A percentile compares a stretch with the other conserved stretches of the same genome.
These are phyloP conservation scores for Echites panduratus DNA, from an alignment of 257 asterid species.

Conservation along the genomic window DNA sequence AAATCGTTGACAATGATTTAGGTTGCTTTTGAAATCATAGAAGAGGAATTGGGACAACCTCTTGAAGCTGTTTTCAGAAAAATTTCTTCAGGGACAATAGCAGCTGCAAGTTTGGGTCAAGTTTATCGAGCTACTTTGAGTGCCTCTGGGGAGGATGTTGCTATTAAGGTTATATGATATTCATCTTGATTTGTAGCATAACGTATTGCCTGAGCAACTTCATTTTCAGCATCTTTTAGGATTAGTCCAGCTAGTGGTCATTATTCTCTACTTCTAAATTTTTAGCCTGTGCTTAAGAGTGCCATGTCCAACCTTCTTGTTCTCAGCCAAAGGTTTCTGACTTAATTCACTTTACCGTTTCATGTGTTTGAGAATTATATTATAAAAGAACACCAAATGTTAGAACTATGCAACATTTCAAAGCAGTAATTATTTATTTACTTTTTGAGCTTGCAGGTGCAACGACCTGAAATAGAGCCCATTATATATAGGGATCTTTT, in stretches of 20 bases:
- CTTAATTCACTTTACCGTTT: not conserved
- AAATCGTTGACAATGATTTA: constrained; percentile 57
- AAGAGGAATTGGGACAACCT: constrained; percentile 97
- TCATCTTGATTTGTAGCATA: constrained; percentile 5
- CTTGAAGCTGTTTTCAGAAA: constrained; percentile 94
- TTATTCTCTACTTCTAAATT: constrained; percentile 3
- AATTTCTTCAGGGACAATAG: constrained; percentile 90
- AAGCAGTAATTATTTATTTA: too few relatives aligned
- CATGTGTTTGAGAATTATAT: not conserved
- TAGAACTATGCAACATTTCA: not conserved
- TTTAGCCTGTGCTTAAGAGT: not conserved
- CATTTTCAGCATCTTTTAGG: not conserved
- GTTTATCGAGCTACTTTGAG: constrained; percentile 98
- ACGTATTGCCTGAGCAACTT: not conserved
- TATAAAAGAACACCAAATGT: not conserved
- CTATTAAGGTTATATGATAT: constrained; percentile 64
- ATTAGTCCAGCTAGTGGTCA: not conserved
- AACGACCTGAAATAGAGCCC: constrained; percentile 96
- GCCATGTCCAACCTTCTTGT: not conserved
- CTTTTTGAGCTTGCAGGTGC: constrained; percentile 59
- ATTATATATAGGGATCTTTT: constrained; percentile 93
- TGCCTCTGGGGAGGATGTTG: constrained; percentile 92
- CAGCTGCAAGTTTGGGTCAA: constrained; percentile 99
- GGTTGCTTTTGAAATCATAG: constrained; percentile 97
- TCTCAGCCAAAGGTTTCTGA: not conserved